Evolutionary conservation across 2,329 filamentous ascomycete species (phyloP).

Genomic region (Colletotrichum caudatum): DNA sequence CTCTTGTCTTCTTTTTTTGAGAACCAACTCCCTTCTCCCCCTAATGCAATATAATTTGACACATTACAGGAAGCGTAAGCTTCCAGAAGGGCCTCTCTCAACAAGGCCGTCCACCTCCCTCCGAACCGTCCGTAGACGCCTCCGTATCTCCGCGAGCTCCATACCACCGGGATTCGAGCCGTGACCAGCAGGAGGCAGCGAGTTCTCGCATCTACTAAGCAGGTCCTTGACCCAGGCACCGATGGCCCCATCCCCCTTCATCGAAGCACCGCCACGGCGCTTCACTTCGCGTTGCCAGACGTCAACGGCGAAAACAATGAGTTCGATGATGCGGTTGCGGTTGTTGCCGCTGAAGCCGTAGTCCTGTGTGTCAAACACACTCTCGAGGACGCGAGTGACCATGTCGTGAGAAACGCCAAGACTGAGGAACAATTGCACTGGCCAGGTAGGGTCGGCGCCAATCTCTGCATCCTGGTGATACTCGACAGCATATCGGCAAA

Average conservation of each 20-base stretch:
- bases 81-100: slow-evolving; percentile 57
- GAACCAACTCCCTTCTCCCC: slow-evolving; percentile 5
- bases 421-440: slow-evolving; percentile 66
- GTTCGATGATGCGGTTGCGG: slow-evolving; percentile 65
- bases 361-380: slow-evolving; percentile 69
- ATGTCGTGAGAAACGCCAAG: slow-evolving; percentile 69
- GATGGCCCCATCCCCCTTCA: slow-evolving; percentile 54
- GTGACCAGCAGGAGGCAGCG: slow-evolving; percentile 55
- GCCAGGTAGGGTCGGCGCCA: slow-evolving; percentile 69
- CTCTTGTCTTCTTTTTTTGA: background rate
- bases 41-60: slow-evolving; percentile 12
- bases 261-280: slow-evolving; percentile 56
- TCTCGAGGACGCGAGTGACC: slow-evolving; percentile 67
- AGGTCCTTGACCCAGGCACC: slow-evolving; percentile 62
- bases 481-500: slow-evolving; percentile 72
- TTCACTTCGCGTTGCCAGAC: slow-evolving; percentile 64
- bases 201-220: slow-evolving; percentile 62
- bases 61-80: slow-evolving; percentile 60
- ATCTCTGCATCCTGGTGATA: slow-evolving; percentile 69
- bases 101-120: slow-evolving; percentile 59
- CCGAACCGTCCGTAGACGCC: slow-evolving; percentile 57
- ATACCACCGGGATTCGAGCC: slow-evolving; percentile 59
- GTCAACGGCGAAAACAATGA: slow-evolving; percentile 63
- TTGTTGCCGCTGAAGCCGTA: slow-evolving; percentile 66
- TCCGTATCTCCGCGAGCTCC: slow-evolving; percentile 58